Evolutionary conservation across 768 basidiomycete genomes (phyloP).

Genomic region (Mycena chlorophos): DNA sequence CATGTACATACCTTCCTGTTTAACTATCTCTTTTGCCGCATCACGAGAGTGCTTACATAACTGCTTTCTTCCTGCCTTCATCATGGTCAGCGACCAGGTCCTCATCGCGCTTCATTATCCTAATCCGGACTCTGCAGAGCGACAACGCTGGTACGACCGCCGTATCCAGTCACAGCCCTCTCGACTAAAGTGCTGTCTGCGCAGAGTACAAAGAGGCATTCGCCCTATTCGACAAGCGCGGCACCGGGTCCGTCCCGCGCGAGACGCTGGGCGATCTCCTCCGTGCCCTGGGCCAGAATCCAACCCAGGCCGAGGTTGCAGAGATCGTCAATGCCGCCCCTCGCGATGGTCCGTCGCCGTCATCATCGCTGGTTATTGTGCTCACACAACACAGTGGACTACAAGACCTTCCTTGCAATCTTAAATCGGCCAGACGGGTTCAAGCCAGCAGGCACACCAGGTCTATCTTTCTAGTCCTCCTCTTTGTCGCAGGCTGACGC

Average conservation of each 20-base stretch:
- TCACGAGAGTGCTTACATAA: background rate
- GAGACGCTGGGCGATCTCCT: conserved; percentile 91
- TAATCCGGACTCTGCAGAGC: conserved; percentile 32
- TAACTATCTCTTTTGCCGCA: background rate
- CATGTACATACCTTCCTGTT: background rate
- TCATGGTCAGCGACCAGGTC: no score
- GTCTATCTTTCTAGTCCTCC: conserved; percentile 45
- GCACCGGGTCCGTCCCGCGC: conserved; percentile 84
- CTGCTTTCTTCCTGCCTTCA: background rate
- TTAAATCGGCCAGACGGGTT: conserved; percentile 95
- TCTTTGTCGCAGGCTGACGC: conserved; percentile 1
- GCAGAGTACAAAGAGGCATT: conserved; percentile 98
- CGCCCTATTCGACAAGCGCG: conserved; percentile 96
- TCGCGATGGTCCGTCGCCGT: conserved; percentile 58
- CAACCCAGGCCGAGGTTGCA: conserved; percentile 96
- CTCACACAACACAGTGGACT: conserved; percentile 64
- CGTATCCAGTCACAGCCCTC: background rate
- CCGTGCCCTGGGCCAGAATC: conserved; percentile 94
- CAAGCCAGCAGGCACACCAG: conserved; percentile 94
- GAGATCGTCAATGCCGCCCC: conserved; percentile 75
- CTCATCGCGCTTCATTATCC: no score
- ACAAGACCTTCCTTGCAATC: conserved; percentile 86
- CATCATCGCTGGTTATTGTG: background rate
- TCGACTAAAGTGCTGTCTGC: conserved; percentile 1
- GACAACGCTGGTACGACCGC: conserved; percentile 50